phyloP scores from a whole-genome alignment of 2,329 filamentous ascomycete genomes.

The Aspergillus luchuensis region DNA sequence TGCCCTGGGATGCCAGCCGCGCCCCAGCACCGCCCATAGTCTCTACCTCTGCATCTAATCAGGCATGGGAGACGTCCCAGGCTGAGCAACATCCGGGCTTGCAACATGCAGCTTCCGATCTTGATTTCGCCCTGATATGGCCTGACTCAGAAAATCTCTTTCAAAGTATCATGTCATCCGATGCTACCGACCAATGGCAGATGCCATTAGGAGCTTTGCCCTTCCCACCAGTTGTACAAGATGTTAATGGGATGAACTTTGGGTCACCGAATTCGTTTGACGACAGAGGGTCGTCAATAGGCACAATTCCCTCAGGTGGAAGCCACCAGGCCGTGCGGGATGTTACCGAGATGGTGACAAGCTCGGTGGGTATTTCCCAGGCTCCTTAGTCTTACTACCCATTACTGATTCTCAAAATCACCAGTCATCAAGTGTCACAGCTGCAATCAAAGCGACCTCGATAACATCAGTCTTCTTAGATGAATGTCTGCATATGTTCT shows the following conservation, averaged over 20 bases:
- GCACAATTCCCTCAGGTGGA: conserved; percentile 43
- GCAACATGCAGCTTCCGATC: conserved; percentile 31
- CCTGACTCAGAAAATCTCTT: conserved; percentile 50
- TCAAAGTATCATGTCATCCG: conserved; percentile 47
- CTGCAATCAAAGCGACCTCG: conserved; percentile 47
- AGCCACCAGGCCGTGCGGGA: conserved; percentile 49
- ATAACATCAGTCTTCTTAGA: conserved; percentile 51
- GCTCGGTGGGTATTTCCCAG: conserved; percentile 37
- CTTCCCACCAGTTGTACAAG: conserved; percentile 37
- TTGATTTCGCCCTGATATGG: conserved; percentile 49
- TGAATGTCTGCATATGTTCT: conserved; percentile 52
- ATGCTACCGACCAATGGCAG: conserved; percentile 45
- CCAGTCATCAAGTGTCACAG: conserved; percentile 47
- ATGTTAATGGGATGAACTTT: conserved; percentile 33
- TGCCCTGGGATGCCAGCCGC: conserved; percentile 30
- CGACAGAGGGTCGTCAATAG: conserved; percentile 40
- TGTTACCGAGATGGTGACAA: conserved; percentile 49
- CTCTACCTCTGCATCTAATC: conserved; percentile 24
- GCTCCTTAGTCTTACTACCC: background rate
- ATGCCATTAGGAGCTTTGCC: conserved; percentile 47
- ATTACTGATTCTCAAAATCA: background rate
- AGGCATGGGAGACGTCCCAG: conserved; percentile 29
- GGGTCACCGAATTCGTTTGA: conserved; percentile 42
- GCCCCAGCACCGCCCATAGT: conserved; percentile 20
- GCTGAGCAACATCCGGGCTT: conserved; percentile 23